Evolutionary conservation across 176 grass and related monocot species (phyloP), one percentile per base, ranked within the genome.

Genomic region (Ananas comosus): DNA sequence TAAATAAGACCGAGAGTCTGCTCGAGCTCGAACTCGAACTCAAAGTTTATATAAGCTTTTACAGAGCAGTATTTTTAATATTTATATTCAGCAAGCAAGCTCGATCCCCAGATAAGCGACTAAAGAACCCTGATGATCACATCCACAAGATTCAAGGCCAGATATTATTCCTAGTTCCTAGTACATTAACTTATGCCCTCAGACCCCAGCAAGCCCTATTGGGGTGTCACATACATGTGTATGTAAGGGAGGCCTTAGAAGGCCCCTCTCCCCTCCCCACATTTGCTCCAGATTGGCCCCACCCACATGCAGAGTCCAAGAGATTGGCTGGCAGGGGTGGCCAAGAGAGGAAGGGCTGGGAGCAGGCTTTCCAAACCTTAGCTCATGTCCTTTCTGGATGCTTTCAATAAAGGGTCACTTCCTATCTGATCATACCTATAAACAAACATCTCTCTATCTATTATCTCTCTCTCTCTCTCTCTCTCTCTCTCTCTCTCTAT

Each of bases 281-380:
- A 61, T 61, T 22, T 61, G 17, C 56, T 61, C 16, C 56, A 42
- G 33, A 61, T 17, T 61, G 13, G 4, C 56, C 17, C 56, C 56
- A 61, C 56, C 7, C 21, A 7, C 56, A 10, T 61, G 56, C 14
- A 61, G 21, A 22, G 16, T 61, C 10, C 16, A 61, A 9, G 17
- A 61, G 56, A 61, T 61, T 57, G 53, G 53, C n/a, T 17, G 53
- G 53, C n/a, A 57, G 2, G 3, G 56, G 16, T 61, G 56, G 13
- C 56, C 21, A 61, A 61, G 56, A 18, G 16, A 61, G 56, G 56
- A 61, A 61, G 17, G n/a, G 33, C 16, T 59, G 56, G n/a, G 10
- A 59, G 56, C 21, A 61, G 56, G 13, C 56, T 61, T 61, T 61
- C 56, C 56, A 61, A n/a, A 61, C 56, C 56, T 61, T 61, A 11